Conservation (phyloP, 2,329 filamentous ascomycete genomes). For the Pseudogymnoascus sp. region DNA sequence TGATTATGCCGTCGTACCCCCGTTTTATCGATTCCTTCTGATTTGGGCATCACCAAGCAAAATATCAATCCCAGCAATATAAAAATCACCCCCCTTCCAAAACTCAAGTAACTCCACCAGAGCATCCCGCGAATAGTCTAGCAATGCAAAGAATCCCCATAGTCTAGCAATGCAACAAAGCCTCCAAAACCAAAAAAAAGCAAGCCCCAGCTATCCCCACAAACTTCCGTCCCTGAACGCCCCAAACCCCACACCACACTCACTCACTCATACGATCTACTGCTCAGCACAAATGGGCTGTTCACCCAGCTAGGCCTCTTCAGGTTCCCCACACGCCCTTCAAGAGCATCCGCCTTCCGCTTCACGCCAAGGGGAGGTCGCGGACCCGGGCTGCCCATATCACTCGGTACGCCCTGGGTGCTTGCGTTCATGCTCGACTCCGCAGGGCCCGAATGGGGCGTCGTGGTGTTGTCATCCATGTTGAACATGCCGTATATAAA, state of each 20-base stretch:
- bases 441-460: not conserved
- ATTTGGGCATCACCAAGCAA: not conserved
- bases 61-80: not conserved
- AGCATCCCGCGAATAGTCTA: not conserved
- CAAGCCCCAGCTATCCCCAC: not conserved
- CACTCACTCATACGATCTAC: not conserved
- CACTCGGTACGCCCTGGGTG: not conserved
- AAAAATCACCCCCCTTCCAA: not conserved
- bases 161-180: not conserved
- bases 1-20: not conserved
- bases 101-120: not conserved
- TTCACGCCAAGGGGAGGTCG: not conserved
- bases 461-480: not conserved
- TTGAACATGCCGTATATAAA: not conserved
- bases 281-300: not conserved
- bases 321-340: not conserved
- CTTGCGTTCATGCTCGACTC: not conserved
- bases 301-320: not conserved
- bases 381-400: not conserved
- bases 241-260: not conserved
- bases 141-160: not conserved
- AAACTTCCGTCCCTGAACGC: not conserved
- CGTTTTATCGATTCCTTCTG: not conserved
- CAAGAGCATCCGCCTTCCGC: not conserved
- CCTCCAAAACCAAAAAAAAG: not conserved